Conservation (phyloP, 73 alveolate genomes). For the Paramecium octaurelia region DNA sequence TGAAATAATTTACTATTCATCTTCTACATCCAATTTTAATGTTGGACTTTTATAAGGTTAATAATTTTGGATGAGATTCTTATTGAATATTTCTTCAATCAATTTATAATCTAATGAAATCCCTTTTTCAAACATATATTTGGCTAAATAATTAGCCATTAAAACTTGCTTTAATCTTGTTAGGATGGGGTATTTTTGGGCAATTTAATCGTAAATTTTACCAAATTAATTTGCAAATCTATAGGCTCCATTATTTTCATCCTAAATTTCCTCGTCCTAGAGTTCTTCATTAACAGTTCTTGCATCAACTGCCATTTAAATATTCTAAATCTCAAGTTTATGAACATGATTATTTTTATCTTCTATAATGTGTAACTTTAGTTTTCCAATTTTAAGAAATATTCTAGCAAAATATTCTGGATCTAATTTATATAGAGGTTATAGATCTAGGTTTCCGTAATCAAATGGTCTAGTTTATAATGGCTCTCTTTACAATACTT, state of each 20-base stretch:
- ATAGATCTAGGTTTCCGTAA: neutral
- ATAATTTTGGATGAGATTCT: neutral
- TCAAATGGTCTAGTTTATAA: neutral
- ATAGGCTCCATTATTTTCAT: neutral
- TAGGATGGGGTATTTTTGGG: neutral
- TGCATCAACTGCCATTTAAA: neutral
- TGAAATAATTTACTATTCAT: neutral
- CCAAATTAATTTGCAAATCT: neutral
- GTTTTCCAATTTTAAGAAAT: neutral
- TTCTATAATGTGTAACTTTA: neutral
- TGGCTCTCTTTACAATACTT: neutral
- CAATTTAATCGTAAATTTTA: neutral
- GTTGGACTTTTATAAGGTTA: neutral
- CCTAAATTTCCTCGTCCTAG: neutral
- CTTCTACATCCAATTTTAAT: neutral
- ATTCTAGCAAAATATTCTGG: slow-evolving; percentile 7
- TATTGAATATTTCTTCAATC: neutral
- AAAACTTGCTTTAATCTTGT: neutral
- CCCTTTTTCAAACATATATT: neutral
- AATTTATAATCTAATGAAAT: neutral
- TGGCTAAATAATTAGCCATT: neutral
- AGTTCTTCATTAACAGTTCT: neutral
- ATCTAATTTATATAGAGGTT: neutral
- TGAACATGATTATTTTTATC: neutral
- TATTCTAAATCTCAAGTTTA: neutral